Evolutionary conservation across 2,329 filamentous ascomycete species (phyloP).

Genomic region (Teratosphaeria destructans): DNA sequence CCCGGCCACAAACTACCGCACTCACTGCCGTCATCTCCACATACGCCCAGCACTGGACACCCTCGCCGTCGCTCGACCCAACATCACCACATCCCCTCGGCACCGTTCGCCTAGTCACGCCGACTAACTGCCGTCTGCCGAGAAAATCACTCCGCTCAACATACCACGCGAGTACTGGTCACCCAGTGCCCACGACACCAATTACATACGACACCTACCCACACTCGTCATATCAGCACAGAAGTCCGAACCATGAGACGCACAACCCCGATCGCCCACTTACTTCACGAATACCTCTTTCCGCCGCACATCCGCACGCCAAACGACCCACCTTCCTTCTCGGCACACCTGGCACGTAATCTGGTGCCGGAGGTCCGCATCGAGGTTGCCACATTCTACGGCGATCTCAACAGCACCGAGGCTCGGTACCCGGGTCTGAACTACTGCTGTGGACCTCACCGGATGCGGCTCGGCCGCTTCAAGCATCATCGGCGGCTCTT

Average conservation of each 20-base stretch:
- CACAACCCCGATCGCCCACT: slow-evolving; percentile 54
- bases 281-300: slow-evolving; percentile 66
- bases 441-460: slow-evolving; percentile 63
- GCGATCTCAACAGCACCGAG: slow-evolving; percentile 67
- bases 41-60: neutral
- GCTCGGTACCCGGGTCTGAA: slow-evolving; percentile 74
- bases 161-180: neutral
- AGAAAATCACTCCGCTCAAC: neutral
- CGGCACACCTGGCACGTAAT: slow-evolving; percentile 56
- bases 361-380: slow-evolving; percentile 69
- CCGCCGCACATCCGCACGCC: slow-evolving; percentile 48
- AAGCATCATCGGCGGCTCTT: slow-evolving; percentile 68
- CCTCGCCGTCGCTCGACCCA: neutral
- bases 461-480: slow-evolving; percentile 67
- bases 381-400: slow-evolving; percentile 69
- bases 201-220: neutral
- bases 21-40: neutral
- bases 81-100: neutral
- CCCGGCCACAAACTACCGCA: neutral
- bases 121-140: neutral
- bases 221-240: neutral
- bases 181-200: neutral
- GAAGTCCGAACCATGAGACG: slow-evolving; percentile 50
- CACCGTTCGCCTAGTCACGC: neutral
- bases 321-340: slow-evolving; percentile 61